Percentiles rank a stretch among this genome's conserved stretches.
Conservation (phyloP, 2,329 filamentous ascomycete species). For the Colletotrichum melonis region DNA sequence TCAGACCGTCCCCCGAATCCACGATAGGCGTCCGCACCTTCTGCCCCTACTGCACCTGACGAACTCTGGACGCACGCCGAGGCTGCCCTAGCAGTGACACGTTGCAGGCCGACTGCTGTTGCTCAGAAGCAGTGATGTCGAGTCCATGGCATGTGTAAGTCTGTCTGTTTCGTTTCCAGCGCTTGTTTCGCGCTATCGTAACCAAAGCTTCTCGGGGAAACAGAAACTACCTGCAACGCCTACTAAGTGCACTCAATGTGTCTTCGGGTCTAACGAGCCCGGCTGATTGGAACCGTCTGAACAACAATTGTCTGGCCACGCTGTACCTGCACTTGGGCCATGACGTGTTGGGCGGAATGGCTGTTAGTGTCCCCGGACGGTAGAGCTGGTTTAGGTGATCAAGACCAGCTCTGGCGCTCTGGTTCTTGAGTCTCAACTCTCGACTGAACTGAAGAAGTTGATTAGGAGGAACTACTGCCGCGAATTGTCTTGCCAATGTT, state of each 20-base stretch:
- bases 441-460: background rate
- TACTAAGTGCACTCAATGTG: background rate
- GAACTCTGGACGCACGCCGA: background rate
- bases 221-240: conserved; percentile 14
- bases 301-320: background rate
- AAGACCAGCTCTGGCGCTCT: background rate
- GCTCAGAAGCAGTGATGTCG: background rate
- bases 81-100: conserved; percentile 17
- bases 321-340: conserved; percentile 2
- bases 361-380: conserved; percentile 4
- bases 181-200: conserved; percentile 22
- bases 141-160: conserved; percentile 25
- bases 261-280: background rate
- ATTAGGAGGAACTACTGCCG: background rate
- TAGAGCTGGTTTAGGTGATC: background rate
- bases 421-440: background rate
- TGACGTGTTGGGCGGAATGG: conserved; percentile 14
- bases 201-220: background rate
- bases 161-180: conserved; percentile 13
- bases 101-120: conserved; percentile 2
- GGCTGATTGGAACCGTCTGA: background rate
- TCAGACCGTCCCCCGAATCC: conserved; percentile 22
- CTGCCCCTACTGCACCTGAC: background rate
- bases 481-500: background rate
- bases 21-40: conserved; percentile 14